A percentile compares a stretch with the other conserved stretches of the same genome.
Evolutionary conservation across 345 rosid genomes (phyloP).

Genomic region (sweet orange (Citrus sinensis)): DVS_A1.0 CM039163.1:11931501-11932000

Average conservation of each 20-base stretch:
- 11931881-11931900: neutral
- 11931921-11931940: neutral
- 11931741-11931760: conserved; percentile 75
- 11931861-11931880: conserved; percentile 41
- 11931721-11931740: conserved; percentile 95
- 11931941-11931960: neutral
- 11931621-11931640: conserved; percentile 52
- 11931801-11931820: conserved; percentile 94
- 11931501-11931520: too few relatives aligned
- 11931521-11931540: too few relatives aligned
- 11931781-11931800: conserved; percentile 96
- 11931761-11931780: conserved; percentile 86
- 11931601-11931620: too few relatives aligned
- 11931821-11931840: conserved; percentile 90
- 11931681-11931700: conserved; percentile 96
- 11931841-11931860: conserved; percentile 79
- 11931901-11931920: neutral
- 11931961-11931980: too few relatives aligned
- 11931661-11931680: conserved; percentile 83
- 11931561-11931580: too few relatives aligned
- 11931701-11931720: conserved; percentile 88
- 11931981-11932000: too few relatives aligned
- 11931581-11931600: too few relatives aligned
- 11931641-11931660: conserved; percentile 96
- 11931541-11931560: too few relatives aligned